Evolutionary conservation across 2,329 filamentous ascomycete genomes (phyloP).

Genomic region (Seiridium unicorne): DNA sequence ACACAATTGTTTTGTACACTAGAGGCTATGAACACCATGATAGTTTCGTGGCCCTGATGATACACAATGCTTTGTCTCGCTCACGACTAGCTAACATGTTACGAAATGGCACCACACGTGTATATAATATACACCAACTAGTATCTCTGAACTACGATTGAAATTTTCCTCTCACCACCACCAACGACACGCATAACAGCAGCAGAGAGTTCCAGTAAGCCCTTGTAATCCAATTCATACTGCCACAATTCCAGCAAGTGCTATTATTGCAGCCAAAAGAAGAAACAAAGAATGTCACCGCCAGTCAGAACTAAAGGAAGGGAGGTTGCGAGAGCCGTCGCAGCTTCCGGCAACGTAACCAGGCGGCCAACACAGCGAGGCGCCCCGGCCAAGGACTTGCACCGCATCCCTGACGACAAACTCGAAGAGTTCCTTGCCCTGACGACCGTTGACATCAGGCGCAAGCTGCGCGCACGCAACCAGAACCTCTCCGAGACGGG

Average conservation of each 20-base stretch:
- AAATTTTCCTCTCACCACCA: too few species aligned
- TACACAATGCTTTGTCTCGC: too few species aligned
- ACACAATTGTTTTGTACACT: neutral
- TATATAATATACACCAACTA: too few species aligned
- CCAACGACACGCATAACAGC: too few species aligned
- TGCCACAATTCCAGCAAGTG: too few species aligned
- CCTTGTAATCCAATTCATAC: too few species aligned
- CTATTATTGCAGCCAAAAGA: neutral
- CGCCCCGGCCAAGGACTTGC: neutral
- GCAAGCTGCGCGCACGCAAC: neutral
- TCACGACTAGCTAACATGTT: too few species aligned
- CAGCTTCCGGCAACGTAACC: neutral
- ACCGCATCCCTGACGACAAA: neutral
- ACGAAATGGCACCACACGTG: too few species aligned
- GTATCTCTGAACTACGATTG: too few species aligned
- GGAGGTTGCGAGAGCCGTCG: neutral
- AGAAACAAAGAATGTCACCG: neutral
- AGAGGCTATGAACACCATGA: too few species aligned
- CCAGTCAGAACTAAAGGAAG: neutral
- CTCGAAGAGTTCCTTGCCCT: neutral
- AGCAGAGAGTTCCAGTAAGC: neutral
- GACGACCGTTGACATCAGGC: neutral
- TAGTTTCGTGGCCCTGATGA: too few species aligned
- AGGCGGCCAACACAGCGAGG: neutral
- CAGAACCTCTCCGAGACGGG: neutral